These are phyloP conservation scores for Lentinula raphanica DNA, from an alignment of 768 basidiomycete species.

Conservation along the genomic window DNA sequence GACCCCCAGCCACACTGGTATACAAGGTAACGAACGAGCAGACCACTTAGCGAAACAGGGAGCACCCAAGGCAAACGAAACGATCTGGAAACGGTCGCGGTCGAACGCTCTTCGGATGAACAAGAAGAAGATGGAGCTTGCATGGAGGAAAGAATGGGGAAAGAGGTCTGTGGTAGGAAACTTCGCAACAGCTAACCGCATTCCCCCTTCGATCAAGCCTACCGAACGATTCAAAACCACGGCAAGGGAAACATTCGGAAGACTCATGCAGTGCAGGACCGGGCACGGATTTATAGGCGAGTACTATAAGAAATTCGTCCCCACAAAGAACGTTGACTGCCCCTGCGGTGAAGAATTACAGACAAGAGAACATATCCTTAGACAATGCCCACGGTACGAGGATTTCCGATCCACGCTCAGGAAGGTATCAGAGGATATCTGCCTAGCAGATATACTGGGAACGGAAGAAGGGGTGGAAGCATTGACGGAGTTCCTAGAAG, in stretches of 20 bases:
- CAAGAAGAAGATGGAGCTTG: neutral
- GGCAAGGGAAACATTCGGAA: conserved; percentile 20
- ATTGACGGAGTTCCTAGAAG: conserved; percentile 14
- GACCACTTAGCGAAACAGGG: neutral
- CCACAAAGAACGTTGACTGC: conserved; percentile 16
- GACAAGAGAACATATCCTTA: conserved; percentile 21
- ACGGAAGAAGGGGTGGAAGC: conserved; percentile 17
- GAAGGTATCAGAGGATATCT: conserved; percentile 8
- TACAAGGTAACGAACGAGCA: neutral
- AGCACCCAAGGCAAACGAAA: neutral
- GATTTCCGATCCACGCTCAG: conserved; percentile 12
- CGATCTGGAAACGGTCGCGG: neutral
- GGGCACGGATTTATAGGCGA: conserved; percentile 24
- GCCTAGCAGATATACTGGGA: conserved; percentile 15
- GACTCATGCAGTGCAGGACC: conserved; percentile 20
- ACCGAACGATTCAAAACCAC: neutral
- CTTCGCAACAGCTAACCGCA: neutral
- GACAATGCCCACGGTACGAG: conserved; percentile 17
- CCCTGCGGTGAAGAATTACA: conserved; percentile 18
- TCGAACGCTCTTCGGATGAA: neutral
- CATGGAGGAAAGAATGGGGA: neutral
- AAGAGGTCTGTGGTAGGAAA: neutral
- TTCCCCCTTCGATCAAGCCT: conserved; percentile 1
- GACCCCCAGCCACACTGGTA: neutral
- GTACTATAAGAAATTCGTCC: conserved; percentile 20